These are phyloP conservation scores for Daldinia childiae DNA, from an alignment of 495 filamentous ascomycete genomes.

Conservation along the genomic window DNA sequence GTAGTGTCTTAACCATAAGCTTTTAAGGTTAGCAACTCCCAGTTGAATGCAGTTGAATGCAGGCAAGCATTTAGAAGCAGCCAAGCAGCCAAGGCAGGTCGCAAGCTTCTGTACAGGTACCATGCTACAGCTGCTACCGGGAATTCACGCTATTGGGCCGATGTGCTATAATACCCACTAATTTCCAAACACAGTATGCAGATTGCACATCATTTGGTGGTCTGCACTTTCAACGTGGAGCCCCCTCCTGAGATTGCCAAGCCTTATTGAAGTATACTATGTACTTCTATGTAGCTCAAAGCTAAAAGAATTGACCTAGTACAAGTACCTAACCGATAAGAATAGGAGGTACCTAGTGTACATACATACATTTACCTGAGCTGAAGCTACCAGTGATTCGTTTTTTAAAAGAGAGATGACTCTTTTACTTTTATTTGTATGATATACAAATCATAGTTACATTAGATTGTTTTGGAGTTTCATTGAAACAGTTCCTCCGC, in stretches of 20 bases:
- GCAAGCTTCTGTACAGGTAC: slow-evolving; percentile 14
- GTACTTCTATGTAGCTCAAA: too few relatives aligned
- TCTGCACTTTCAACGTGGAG: slow-evolving; percentile 17
- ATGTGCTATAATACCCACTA: neutral
- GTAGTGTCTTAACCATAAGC: slow-evolving; percentile 6
- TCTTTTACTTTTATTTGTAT: neutral
- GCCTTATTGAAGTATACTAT: too few relatives aligned
- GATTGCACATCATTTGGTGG: slow-evolving; percentile 8
- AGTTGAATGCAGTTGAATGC: slow-evolving; percentile 7
- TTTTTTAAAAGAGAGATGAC: neutral
- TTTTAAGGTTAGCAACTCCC: slow-evolving; percentile 17
- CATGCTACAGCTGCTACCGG: slow-evolving; percentile 18
- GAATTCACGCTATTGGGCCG: slow-evolving; percentile 39
- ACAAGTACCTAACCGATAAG: too few relatives aligned
- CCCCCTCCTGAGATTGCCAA: slow-evolving; percentile 2
- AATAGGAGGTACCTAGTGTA: too few relatives aligned
- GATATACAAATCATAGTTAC: neutral
- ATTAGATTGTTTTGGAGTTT: neutral
- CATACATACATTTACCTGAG: neutral
- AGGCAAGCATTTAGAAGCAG: slow-evolving; percentile 7
- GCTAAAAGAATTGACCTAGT: too few relatives aligned
- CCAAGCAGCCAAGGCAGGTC: slow-evolving; percentile 4
- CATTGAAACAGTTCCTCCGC: neutral
- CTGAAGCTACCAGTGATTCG: neutral
- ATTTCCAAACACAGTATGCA: too few relatives aligned